Evolutionary conservation across 345 rosid species (phyloP).

Genomic region (Syzygium jambos): DNA sequence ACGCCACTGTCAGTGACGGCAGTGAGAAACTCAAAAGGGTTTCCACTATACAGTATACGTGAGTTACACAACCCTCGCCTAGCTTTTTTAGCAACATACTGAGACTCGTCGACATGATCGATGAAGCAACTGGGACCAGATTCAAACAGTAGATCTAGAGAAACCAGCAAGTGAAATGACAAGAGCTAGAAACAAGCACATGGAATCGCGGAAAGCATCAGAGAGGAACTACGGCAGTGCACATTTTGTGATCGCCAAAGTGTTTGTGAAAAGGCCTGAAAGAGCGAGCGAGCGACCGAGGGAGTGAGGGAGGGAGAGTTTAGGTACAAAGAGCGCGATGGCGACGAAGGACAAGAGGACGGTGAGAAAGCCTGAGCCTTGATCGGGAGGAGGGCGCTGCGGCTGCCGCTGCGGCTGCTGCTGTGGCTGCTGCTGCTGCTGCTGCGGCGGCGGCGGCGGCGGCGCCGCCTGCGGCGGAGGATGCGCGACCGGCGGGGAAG

Average conservation of each 20-base stretch:
- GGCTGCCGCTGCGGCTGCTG: not conserved
- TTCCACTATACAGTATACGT: not conserved
- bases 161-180: not conserved
- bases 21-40: not conserved
- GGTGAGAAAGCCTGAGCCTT: constrained; percentile 15
- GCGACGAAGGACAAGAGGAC: constrained; percentile 28
- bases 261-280: not conserved
- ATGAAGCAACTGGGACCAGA: not conserved
- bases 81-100: not conserved
- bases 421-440: not conserved
- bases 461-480: not conserved
- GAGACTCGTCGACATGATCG: not conserved
- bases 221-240: not conserved
- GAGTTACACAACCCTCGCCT: not conserved
- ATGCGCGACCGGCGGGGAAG: not conserved
- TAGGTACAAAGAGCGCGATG: constrained; percentile 30
- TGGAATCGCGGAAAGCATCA: not conserved
- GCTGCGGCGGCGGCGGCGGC: constrained; percentile 15
- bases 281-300: not conserved
- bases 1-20: not conserved
- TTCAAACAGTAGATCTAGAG: not conserved
- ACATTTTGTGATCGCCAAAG: not conserved
- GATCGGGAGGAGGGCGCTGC: constrained; percentile 18
- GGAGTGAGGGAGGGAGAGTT: not conserved
- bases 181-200: not conserved